Percentiles rank a stretch among this genome's conserved stretches.
Evolutionary conservation across 805 yeast species (phyloP).

Genomic region (Zygotorulaspora danielsina): DNA sequence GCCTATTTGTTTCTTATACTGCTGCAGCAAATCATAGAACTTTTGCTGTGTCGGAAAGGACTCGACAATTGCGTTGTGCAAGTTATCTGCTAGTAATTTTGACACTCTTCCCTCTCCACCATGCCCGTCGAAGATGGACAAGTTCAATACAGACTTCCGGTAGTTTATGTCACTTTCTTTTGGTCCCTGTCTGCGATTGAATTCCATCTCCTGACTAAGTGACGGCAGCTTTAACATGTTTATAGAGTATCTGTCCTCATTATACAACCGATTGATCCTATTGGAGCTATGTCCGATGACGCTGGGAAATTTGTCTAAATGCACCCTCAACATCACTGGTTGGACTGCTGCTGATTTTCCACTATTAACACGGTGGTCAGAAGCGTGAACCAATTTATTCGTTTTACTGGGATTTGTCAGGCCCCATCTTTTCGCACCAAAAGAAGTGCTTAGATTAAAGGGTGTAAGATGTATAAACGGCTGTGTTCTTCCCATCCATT

Average conservation of each 20-base stretch:
- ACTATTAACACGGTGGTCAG: too few species aligned
- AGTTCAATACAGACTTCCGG: slow-evolving; percentile 49
- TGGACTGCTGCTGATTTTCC: too few species aligned
- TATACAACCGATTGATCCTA: slow-evolving; percentile 68
- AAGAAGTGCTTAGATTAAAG: slow-evolving; percentile 14
- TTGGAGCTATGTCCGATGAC: slow-evolving; percentile 71
- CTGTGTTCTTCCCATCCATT: slow-evolving; percentile 24
- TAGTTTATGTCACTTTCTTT: slow-evolving; percentile 7
- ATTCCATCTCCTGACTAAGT: slow-evolving; percentile 26
- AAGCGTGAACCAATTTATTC: too few species aligned
- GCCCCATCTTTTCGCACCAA: slow-evolving; percentile 9
- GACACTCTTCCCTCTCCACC: slow-evolving; percentile 76
- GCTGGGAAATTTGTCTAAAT: slow-evolving; percentile 31
- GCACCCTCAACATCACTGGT: slow-evolving; percentile 25
- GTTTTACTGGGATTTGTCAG: too few species aligned
- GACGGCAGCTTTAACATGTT: slow-evolving; percentile 51
- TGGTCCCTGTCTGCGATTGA: slow-evolving; percentile 13
- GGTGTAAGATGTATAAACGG: slow-evolving; percentile 24
- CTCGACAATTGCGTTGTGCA: slow-evolving; percentile 52
- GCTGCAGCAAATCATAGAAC: slow-evolving; percentile 44
- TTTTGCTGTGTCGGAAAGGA: slow-evolving; percentile 33
- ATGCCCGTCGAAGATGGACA: slow-evolving; percentile 89
- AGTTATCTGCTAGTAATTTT: slow-evolving; percentile 48
- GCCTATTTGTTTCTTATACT: slow-evolving; percentile 59
- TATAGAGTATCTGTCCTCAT: slow-evolving; percentile 78